Evolutionary conservation across 2,329 filamentous ascomycete species (phyloP), one percentile per base, ranked within the genome.

Genomic region (Colletotrichum noveboracense): DNA sequence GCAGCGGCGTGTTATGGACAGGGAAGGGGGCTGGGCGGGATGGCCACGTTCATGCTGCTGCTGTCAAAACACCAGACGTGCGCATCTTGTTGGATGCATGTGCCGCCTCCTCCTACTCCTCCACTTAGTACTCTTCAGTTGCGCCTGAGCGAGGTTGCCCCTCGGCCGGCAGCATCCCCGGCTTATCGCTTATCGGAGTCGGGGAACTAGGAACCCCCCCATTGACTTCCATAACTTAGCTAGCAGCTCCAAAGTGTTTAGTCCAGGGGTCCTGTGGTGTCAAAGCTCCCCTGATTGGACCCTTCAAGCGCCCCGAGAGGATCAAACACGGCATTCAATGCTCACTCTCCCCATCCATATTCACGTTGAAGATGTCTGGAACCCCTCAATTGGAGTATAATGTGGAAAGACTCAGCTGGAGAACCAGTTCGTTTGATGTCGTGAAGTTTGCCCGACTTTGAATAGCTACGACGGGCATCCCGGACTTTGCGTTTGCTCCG

Each of bases 41-140:
- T 56, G 58, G 68, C 43, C 68, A 66, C 28, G 68, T 75, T 73
- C 73, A 75, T 75, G 71, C 71, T 56, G 36, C 68, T 56, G 52
- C 69, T 38, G 69, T 72, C 73, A 68, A 73, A 75, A 73, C 73
- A 56, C 70, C 30, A 68, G 64, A 60, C 67, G 67, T 70, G 67
- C 67, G 67, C 66, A 60, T 43, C 55, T 28, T 60, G 8, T 62
- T 18, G 30, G 52, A 28, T 21, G 66, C 66, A 60, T 68, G 52
- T 60, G 52, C 66, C 16, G 21, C 43, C 43, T 48, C 43, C 43
- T 21, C 1, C 28, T 5, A 13, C 21, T 48, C 38, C 38, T 48
- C 38, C 18, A 1, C 18, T 21, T 7, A 21, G 43, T 52, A 52
- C 43, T 52, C 10, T 3, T 43, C 6, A 13, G 43, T 52, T 52